A percentile compares a stretch with the other conserved stretches of the same genome.
These are phyloP conservation scores for Myxozyma monticola DNA, from an alignment of 805 yeast species.

Conservation along the genomic window DNA sequence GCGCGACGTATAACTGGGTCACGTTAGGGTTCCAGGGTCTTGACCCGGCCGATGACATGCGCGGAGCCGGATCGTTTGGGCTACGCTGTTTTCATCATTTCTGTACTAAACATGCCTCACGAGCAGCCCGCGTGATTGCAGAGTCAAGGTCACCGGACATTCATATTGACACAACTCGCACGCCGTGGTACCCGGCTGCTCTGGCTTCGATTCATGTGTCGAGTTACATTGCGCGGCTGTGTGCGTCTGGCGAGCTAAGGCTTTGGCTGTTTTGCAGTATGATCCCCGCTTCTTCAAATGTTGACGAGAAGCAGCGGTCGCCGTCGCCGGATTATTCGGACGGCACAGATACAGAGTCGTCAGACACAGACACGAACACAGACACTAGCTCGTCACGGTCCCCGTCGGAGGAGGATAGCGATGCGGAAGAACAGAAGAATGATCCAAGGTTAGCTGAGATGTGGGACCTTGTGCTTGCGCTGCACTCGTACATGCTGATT, in stretches of 20 bases:
- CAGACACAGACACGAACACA: too few species aligned
- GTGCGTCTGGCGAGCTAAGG: slow-evolving; percentile 14
- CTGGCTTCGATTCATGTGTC: slow-evolving; percentile 32
- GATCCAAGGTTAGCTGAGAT: not conserved
- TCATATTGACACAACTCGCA: slow-evolving; percentile 18
- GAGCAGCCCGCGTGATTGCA: slow-evolving; percentile 13
- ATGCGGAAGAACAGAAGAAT: not conserved
- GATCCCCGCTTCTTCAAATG: not conserved
- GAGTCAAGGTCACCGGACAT: slow-evolving; percentile 22
- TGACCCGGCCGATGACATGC: slow-evolving; percentile 42
- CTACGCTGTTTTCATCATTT: slow-evolving; percentile 12
- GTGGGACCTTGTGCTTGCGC: slow-evolving; percentile 19
- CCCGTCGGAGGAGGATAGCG: not conserved
- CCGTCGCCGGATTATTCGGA: too few species aligned
- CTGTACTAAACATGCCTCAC: slow-evolving; percentile 6
- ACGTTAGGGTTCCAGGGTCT: slow-evolving; percentile 43
- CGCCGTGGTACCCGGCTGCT: slow-evolving; percentile 33
- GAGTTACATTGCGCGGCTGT: slow-evolving; percentile 16
- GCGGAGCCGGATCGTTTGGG: slow-evolving; percentile 36
- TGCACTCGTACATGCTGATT: slow-evolving; percentile 19
- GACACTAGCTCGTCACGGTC: not conserved
- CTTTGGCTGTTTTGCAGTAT: slow-evolving; percentile 21
- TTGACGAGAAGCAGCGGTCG: too few species aligned
- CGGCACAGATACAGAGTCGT: too few species aligned
- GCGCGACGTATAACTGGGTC: slow-evolving; percentile 39